phyloP scores from a whole-genome alignment of 192 early-diverging fungal genomes.

The Backusella tarrabulga region DNA sequence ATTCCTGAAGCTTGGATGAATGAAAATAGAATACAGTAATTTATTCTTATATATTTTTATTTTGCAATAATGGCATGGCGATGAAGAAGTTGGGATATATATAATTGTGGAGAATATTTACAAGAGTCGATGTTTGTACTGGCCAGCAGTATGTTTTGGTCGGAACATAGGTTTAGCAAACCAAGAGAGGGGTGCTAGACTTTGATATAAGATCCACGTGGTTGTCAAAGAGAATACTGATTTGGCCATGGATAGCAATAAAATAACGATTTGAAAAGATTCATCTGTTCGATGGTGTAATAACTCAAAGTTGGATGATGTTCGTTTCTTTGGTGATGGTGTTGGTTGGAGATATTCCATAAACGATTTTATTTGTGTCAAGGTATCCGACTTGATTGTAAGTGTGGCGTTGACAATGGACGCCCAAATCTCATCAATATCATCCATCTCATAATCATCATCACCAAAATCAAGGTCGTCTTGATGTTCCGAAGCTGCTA shows the following conservation, averaged over 20 bases:
- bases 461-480: background rate
- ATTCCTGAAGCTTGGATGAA: background rate
- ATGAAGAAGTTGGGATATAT: no score
- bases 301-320: background rate
- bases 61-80: background rate
- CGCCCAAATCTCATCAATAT: background rate
- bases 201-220: conserved; percentile 12
- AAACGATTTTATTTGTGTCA: background rate
- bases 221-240: conserved; percentile 12
- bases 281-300: background rate
- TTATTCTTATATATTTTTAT: background rate
- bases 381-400: background rate
- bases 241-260: background rate
- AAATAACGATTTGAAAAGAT: background rate
- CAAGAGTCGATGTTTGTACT: background rate
- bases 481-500: background rate
- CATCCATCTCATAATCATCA: conserved; percentile 8
- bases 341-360: background rate
- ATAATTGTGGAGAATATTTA: background rate
- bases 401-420: background rate
- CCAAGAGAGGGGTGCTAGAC: conserved; percentile 7
- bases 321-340: background rate
- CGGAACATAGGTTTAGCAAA: background rate
- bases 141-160: background rate
- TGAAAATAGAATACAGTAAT: background rate